These are phyloP conservation scores for Xylaria digitata DNA, from an alignment of 2,329 filamentous ascomycete genomes.

Conservation along the genomic window DNA sequence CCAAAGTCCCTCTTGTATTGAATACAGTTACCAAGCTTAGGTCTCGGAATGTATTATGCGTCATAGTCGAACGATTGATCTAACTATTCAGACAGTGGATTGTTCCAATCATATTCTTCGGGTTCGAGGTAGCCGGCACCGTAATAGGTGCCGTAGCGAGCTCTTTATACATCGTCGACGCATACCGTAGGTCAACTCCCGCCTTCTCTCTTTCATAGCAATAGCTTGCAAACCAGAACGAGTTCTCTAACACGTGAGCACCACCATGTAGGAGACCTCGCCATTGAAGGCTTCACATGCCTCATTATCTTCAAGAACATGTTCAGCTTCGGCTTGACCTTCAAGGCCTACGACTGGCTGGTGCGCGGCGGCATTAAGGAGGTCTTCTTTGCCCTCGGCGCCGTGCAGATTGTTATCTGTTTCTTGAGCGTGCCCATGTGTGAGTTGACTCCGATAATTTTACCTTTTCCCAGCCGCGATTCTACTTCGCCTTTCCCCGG, in stretches of 20 bases:
- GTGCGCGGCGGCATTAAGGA: constrained; percentile 69
- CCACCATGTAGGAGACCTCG: constrained; percentile 71
- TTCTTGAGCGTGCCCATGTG: constrained; percentile 79
- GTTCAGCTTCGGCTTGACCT: constrained; percentile 88
- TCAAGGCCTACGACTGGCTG: constrained; percentile 86
- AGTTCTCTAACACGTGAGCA: constrained; percentile 1
- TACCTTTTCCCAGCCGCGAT: no score
- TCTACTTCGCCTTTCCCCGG: background rate
- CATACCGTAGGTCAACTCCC: constrained; percentile 73
- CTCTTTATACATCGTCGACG: constrained; percentile 90
- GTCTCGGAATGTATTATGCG: background rate
- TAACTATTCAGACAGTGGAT: constrained; percentile 62
- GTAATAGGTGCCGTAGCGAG: constrained; percentile 89
- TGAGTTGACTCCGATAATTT: constrained; percentile 62
- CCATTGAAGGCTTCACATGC: constrained; percentile 89
- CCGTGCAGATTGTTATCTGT: constrained; percentile 82
- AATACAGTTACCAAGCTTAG: background rate
- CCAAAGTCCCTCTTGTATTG: background rate
- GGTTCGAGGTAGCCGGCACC: constrained; percentile 87
- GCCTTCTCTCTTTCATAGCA: constrained; percentile 3
- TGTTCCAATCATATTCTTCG: constrained; percentile 84
- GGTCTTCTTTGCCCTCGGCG: constrained; percentile 76
- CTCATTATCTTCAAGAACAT: constrained; percentile 95
- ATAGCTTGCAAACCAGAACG: background rate
- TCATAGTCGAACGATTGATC: background rate